These are phyloP conservation scores for Lecanoromycetidae sp. DNA, from an alignment of 2,329 filamentous ascomycete genomes.

Conservation along the genomic window DNA sequence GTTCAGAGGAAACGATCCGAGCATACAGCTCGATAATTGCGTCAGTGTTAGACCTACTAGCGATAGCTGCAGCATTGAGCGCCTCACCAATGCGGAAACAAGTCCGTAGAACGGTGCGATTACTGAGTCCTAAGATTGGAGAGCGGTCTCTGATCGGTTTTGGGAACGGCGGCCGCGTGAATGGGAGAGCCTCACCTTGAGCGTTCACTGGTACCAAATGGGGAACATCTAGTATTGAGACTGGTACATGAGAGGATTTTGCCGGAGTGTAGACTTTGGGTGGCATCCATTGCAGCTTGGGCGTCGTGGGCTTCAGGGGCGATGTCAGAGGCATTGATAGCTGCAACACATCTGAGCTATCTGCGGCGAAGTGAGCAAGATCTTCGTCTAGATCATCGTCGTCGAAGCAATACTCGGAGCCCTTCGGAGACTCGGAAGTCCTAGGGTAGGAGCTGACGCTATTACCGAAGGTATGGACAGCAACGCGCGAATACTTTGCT, in stretches of 20 bases:
- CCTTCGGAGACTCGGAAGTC: not conserved
- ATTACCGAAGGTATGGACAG: constrained; percentile 2
- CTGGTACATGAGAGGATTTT: constrained; percentile 3
- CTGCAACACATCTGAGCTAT: not conserved
- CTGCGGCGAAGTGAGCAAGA: constrained; percentile 2
- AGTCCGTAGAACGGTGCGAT: constrained; percentile 38
- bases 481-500: not conserved
- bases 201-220: constrained; percentile 4
- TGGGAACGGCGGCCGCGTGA: constrained; percentile 43
- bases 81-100: constrained; percentile 56
- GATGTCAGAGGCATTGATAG: not conserved
- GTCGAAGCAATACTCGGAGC: constrained; percentile 7
- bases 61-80: constrained; percentile 37
- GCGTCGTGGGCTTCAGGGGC: not conserved
- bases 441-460: not conserved
- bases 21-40: constrained; percentile 51
- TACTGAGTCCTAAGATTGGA: constrained; percentile 41
- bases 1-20: constrained; percentile 44
- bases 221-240: constrained; percentile 8
- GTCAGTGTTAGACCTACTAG: constrained; percentile 37
- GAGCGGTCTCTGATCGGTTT: constrained; percentile 39
- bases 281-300: constrained; percentile 7
- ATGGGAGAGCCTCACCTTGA: constrained; percentile 24
- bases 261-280: constrained; percentile 8
- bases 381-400: constrained; percentile 10